Evolutionary conservation across 1,284 basidiomycete species (phyloP), one percentile per base, ranked within the genome.

Genomic region (Leccinum pachyderme): DNA sequence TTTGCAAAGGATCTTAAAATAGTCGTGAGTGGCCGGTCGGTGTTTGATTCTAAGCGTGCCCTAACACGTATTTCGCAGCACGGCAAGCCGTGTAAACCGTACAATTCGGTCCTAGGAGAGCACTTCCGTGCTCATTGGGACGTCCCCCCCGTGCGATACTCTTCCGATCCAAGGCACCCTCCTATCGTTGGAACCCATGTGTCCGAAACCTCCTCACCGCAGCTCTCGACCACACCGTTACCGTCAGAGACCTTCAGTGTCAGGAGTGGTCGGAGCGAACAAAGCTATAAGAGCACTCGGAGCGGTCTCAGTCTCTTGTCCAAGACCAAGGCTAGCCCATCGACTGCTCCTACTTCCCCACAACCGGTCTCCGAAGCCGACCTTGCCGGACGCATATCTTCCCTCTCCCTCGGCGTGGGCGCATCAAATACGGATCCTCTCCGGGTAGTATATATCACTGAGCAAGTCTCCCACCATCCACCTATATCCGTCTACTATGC

Each of bases 1-100:
- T 94, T 95, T 71, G 91, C 93, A 51, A 98, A 98, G 72, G 95
- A 99, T 69, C 87, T 97, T 70, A 97, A 96, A 75, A 96, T 94
- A 64, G 81, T 97, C 55, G 90, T 91, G 64, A 68, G 87, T 81
- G 28, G 9, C 39, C 2, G 12, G 2, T 32, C 41, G 13, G 35
- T 8, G 13, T 33, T 28, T 11, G 31, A 54, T 54, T 48, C 3
- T 18, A n/a, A 18, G 13, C 11, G n/a, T 28, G 7, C 18, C 25
- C 52, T 57, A 37, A 63, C 56, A 37, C 24, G 32, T 48, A 13
- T 28, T 15, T 47, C 12, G 41, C 55, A 91, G 90, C 85, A 91
- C 56, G 92, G 93, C 44, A 91, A 92, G 71, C 83, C 97, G 18
- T 93, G 91, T 79, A 98, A 98, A 72, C 94, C 95, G 0, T 98